Evolutionary conservation across 768 basidiomycete species (phyloP), one percentile per base, ranked within the genome.

Genomic region (Coprinopsis sp.): DNA sequence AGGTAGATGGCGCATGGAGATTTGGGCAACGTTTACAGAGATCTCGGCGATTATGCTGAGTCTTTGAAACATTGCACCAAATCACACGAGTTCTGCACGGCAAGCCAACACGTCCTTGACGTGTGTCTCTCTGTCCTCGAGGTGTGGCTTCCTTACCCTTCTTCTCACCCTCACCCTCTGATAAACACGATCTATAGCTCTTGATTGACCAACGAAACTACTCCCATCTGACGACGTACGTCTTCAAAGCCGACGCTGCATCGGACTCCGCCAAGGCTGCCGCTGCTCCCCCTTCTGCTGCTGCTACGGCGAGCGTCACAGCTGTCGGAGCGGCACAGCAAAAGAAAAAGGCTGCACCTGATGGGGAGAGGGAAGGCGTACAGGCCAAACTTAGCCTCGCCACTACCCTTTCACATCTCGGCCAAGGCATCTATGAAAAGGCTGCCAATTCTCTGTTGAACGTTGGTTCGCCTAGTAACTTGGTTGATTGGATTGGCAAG

Each of bases 211-310:
- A 91, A 64, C 73, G 79, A 50, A 91, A 89, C 63, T 93, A 92
- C 63, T 70, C 86, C 2, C 89, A 92, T 58, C 77, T 96, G 28
- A 76, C 86, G 6, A 92, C 88, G n/a, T 94, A 96, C 60, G 82
- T 96, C 23, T 91, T 86, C 78, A 96, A 96, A 65, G 91, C 92
- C n/a, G 93, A 96, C 50, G 84, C 90, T 0, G 87, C 91, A 0
- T 72, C 96, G 21, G 92, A 95, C 31, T 78, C 81, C 2, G 64
- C 77, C 1, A 53, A 68, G 1, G 64, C 67, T 2, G 60, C 70
- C 12, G 54, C n/a, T n/a, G n/a, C n/a, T n/a, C n/a, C 63, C 8
- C 52, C 64, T 14, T 51, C 54, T 28, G 49, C 54, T 42, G 50
- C 57, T 13, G 40, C 53, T 8, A 30, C 50, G 13, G 24, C 54